Evolutionary conservation across 352 stramenopile species (phyloP), one percentile per base, ranked within the genome.

Genomic region (Pilasporangium apinafurcum): DNA sequence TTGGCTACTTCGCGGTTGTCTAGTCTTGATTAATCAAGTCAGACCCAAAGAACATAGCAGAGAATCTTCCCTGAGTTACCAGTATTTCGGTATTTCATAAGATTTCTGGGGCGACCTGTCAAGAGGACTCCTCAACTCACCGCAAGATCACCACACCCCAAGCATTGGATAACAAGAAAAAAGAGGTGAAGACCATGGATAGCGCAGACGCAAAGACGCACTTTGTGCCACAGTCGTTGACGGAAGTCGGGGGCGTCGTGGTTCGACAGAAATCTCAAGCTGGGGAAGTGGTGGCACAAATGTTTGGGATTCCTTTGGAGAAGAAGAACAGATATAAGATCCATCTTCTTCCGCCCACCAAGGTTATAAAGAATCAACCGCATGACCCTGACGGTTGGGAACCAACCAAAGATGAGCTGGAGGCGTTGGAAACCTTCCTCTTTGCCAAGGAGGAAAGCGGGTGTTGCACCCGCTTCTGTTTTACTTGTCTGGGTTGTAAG

Each of bases 291-390:
- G 37, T 68, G n/a, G 62, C 68, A 37, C 70, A 86, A 54, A 53
- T 68, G 37, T 12, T 79, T 27, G 69, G 60, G 8, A 18, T 84
- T 31, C 68, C 74, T 2, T 83, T 65, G 30, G 71, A 87, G 41
- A 32, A 56, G n/a, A 47, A 39, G 28, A 87, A 87, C 68, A 71
- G 76, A 51, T 87, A 85, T 59, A 60, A 59, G 13, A 43, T 85
- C 28, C 51, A 63, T 21, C 18, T 55, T 16, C 53, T 87, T 20
- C 68, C 64, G 35, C 21, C 49, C 3, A 59, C 55, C 56, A 85
- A 82, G 35, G 60, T 63, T 9, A 65, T 76, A 41, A 83, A 81
- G 56, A 79, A 60, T 28, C 17, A 63, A 3, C 67, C 67, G 2
- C 26, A 64, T 21, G 70, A 81, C 43, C 25, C 53, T 0, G 47